These are phyloP conservation scores for Lentinus polychrous DNA, from an alignment of 1,284 basidiomycete genomes.

Conservation along the genomic window DNA sequence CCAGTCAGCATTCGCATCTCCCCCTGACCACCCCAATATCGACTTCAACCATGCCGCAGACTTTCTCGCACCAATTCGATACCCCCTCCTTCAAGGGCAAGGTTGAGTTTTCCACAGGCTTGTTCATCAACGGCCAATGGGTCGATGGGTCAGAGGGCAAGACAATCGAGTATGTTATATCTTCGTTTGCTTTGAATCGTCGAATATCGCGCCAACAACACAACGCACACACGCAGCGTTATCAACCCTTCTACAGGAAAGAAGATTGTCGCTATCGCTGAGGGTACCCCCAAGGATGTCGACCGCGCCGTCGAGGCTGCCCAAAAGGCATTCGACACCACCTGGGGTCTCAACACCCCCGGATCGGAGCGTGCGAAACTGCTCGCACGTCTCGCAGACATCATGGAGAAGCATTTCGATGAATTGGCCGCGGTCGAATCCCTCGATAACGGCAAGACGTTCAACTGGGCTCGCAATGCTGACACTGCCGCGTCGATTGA, in stretches of 20 bases:
- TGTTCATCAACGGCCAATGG: conserved; percentile 83
- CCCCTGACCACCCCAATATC: conserved; percentile 4
- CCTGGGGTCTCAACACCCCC: conserved; percentile 66
- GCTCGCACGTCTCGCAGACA: conserved; percentile 63
- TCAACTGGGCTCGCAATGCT: conserved; percentile 59
- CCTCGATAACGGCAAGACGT: conserved; percentile 74
- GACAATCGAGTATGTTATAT: conserved; percentile 61
- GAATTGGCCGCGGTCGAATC: conserved; percentile 75
- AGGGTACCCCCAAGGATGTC: conserved; percentile 66
- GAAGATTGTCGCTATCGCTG: conserved; percentile 59
- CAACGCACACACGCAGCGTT: conserved; percentile 39
- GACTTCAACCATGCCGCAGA: conserved; percentile 26
- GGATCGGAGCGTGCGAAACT: conserved; percentile 60
- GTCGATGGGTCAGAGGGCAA: conserved; percentile 58
- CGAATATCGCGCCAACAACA: neutral
- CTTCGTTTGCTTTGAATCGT: neutral
- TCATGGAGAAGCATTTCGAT: conserved; percentile 68
- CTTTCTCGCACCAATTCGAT: conserved; percentile 56
- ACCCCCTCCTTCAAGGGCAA: conserved; percentile 66
- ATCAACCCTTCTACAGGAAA: conserved; percentile 81
- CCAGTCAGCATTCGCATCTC: neutral
- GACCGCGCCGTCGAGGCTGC: conserved; percentile 75
- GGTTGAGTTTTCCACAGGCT: conserved; percentile 61
- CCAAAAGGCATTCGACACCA: conserved; percentile 66
- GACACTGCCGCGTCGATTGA: conserved; percentile 70